Evolutionary conservation across 345 rosid genomes (phyloP).

Genomic region (Cochlearia excelsa): DNA sequence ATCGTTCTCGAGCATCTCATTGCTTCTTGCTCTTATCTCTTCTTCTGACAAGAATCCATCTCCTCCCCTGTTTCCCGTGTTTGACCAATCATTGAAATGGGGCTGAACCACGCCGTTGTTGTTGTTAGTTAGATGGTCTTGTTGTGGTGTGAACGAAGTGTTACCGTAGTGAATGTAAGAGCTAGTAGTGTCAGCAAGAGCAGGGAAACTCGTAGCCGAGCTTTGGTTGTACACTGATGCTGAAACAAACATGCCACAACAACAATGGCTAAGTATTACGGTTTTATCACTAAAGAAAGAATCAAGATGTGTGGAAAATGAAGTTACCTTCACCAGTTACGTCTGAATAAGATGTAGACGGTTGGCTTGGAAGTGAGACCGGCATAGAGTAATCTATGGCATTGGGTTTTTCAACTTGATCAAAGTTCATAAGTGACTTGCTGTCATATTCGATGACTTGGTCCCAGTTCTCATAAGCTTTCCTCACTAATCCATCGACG

Average conservation of each 20-base stretch:
- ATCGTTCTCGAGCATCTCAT: constrained; percentile 84
- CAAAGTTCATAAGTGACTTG: constrained; percentile 57
- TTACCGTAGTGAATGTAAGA: constrained; percentile 49
- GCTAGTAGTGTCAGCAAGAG: constrained; percentile 43
- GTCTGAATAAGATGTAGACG: constrained; percentile 51
- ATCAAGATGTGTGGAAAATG: neutral
- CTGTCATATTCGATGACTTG: constrained; percentile 86
- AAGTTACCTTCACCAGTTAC: constrained; percentile 55
- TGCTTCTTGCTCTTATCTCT: constrained; percentile 72
- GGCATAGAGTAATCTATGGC: constrained; percentile 45
- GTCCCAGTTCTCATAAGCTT: constrained; percentile 98
- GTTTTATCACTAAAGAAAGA: neutral
- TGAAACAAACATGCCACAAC: constrained; percentile 4
- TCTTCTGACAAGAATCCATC: constrained; percentile 78
- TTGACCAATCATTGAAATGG: constrained; percentile 51
- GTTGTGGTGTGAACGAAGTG: constrained; percentile 43
- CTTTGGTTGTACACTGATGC: constrained; percentile 53
- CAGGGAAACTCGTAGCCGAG: constrained; percentile 41
- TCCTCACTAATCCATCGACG: constrained; percentile 82
- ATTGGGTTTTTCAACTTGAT: constrained; percentile 44
- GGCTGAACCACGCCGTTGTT: constrained; percentile 34
- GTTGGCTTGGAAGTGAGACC: constrained; percentile 52
- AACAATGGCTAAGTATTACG: constrained; percentile 2
- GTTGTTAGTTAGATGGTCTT: constrained; percentile 41
- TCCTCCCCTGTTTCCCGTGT: constrained; percentile 42